Evolutionary conservation across 768 basidiomycete genomes (phyloP), one percentile per base, ranked within the genome.

Genomic region (Fistulinella prunicolor): DNA sequence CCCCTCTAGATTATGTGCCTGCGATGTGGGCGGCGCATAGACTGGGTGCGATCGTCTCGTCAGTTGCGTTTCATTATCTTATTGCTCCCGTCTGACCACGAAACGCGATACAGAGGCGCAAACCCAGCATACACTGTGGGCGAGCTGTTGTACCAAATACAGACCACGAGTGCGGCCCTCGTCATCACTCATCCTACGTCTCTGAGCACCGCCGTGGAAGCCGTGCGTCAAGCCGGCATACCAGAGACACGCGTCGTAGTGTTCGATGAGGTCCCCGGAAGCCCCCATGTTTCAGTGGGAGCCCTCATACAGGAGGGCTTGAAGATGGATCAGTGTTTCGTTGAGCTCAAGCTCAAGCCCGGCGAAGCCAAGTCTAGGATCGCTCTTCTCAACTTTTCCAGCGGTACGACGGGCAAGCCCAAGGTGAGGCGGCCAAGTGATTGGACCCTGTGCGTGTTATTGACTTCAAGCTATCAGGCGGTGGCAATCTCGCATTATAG

Each of bases 301-400:
- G 63, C 74, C 3, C 70, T 86, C 24, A 65, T 87, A 12, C 76
- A 59, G 76, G 75, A 45, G 49, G 65, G 75, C 9, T 57, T 59
- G 58, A 56, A 47, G 54, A 59, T 50, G 55, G 65, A 36, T 51
- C 69, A 53, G 56, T 61, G 54, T 47, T 85, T 78, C 55, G 59
- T 62, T 22, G 78, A 84, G 45, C 65, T 69, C 17, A 67, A 58
- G 24, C 70, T 87, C 35, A 55, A 58, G 21, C 71, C 73, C 12
- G 86, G 83, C 9, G 85, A 85, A 63, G 80, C 73, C 21, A 81
- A 74, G 59, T 77, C 70, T 12, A 76, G 79, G 37, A 49, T 88
- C 13, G 86, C 87, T 6, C 82, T 87, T 55, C 67, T 88, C 45
- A 79, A 76, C 44, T 85, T 89, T 55, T 88, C 86, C 1, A 86